phyloP scores from a whole-genome alignment of 2,329 filamentous ascomycete genomes.

The Pseudogymnoascus sp. region DNA sequence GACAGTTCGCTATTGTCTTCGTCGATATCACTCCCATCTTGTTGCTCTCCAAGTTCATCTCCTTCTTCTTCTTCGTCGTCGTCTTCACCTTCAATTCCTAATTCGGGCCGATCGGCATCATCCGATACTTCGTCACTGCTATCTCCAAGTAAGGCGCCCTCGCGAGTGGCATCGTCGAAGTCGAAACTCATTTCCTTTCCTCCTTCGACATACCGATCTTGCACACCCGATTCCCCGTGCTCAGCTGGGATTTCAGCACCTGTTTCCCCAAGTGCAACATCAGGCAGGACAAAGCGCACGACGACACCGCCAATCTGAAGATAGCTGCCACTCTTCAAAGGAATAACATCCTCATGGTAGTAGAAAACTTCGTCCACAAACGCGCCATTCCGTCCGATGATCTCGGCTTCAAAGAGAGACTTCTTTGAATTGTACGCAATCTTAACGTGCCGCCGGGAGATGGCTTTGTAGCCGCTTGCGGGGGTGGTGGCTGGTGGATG shows the following conservation, averaged over 20 bases:
- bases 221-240: conserved; percentile 40
- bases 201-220: conserved; percentile 45
- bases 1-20: conserved; percentile 21
- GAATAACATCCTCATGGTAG: conserved; percentile 43
- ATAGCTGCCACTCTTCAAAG: conserved; percentile 56
- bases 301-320: conserved; percentile 66
- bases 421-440: conserved; percentile 61
- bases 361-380: conserved; percentile 57
- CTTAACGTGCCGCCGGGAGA: conserved; percentile 66
- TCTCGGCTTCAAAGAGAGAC: conserved; percentile 55
- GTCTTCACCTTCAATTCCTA: conserved; percentile 16
- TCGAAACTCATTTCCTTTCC: conserved; percentile 68
- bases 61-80: conserved; percentile 24
- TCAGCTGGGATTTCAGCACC: conserved; percentile 46
- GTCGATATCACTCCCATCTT: conserved; percentile 21
- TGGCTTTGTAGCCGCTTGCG: conserved; percentile 58
- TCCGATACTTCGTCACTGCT: conserved; percentile 39
- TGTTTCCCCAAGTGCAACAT: conserved; percentile 48
- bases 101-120: conserved; percentile 10
- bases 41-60: conserved; percentile 25
- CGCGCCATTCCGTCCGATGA: conserved; percentile 57
- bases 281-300: conserved; percentile 62
- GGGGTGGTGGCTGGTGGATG: conserved; percentile 60
- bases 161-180: conserved; percentile 56
- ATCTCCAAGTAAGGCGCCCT: conserved; percentile 46